Conservation (phyloP, 1,284 basidiomycete genomes). For the Ustilago nuda region DNA sequence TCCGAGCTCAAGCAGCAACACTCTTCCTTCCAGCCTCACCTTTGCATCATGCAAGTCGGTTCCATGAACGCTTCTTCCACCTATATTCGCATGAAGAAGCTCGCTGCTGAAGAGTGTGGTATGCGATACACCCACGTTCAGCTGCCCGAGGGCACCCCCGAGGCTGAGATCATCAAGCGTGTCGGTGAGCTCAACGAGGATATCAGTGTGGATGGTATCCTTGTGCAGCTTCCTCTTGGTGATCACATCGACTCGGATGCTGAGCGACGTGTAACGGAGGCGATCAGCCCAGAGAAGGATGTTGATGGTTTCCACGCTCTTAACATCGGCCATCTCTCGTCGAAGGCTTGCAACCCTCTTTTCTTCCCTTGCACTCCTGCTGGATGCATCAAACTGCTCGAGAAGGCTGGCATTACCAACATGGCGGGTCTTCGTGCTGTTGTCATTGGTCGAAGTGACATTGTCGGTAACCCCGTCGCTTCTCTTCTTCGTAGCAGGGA, state of each 20-base stretch:
- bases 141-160: slow-evolving; percentile 77
- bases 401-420: slow-evolving; percentile 79
- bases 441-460: slow-evolving; percentile 96
- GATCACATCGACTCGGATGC: slow-evolving; percentile 84
- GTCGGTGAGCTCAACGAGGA: slow-evolving; percentile 89
- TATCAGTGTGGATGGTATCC: slow-evolving; percentile 84
- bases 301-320: slow-evolving; percentile 99
- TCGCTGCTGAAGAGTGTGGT: slow-evolving; percentile 93
- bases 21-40: slow-evolving; percentile 87
- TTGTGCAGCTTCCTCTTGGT: slow-evolving; percentile 97
- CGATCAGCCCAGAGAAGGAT: slow-evolving; percentile 93
- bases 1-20: slow-evolving; percentile 71
- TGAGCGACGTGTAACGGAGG: slow-evolving; percentile 91
- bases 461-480: slow-evolving; percentile 94
- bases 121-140: slow-evolving; percentile 86
- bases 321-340: slow-evolving; percentile 95
- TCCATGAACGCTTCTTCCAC: slow-evolving; percentile 87
- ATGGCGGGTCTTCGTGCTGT: slow-evolving; percentile 78
- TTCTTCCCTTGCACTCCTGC: slow-evolving; percentile 97
- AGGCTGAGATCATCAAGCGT: slow-evolving; percentile 80
- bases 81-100: slow-evolving; percentile 98
- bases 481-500: slow-evolving; percentile 89
- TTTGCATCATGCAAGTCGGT: slow-evolving; percentile 95
- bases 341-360: slow-evolving; percentile 87
- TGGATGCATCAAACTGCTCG: slow-evolving; percentile 89